phyloP scores from a whole-genome alignment of 2,329 filamentous ascomycete genomes.

The Aureobasidium sp. region DNA sequence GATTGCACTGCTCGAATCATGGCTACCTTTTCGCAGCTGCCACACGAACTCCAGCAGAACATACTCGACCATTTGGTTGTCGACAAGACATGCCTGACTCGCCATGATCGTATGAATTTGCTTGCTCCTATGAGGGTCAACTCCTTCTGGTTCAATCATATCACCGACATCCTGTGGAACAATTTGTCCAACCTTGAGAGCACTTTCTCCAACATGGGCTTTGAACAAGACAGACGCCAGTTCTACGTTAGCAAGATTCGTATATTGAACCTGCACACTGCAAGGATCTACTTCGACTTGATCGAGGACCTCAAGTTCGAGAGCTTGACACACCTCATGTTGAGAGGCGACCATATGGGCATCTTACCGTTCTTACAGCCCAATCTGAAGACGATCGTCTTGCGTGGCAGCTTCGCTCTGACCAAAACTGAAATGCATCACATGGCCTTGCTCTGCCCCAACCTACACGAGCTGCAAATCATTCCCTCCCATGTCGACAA shows the following conservation, averaged over 20 bases:
- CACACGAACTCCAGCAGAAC: neutral
- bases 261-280: neutral
- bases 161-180: neutral
- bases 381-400: neutral
- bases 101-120: neutral
- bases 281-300: neutral
- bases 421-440: neutral
- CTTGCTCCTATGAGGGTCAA: neutral
- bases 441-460: neutral
- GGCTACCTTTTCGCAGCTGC: neutral
- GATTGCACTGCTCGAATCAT: neutral
- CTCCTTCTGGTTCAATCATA: neutral
- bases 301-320: neutral
- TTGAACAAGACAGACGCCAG: neutral
- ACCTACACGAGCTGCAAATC: neutral
- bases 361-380: neutral
- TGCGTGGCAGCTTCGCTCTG: neutral
- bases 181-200: neutral
- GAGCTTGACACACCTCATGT: neutral
- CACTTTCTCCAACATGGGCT: neutral
- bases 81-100: neutral
- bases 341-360: neutral
- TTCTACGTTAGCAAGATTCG: neutral
- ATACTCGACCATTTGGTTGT: neutral
- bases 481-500: neutral